These are phyloP conservation scores for Zea mays DNA, from an alignment of 176 grass and related monocot genomes.

Conservation along the genomic window Zm-B73-REFERENCE-NAM-5.0 NC_050101.1:179470501-179471000, in stretches of 20 bases:
- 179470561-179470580: neutral
- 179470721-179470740: constrained; percentile 43
- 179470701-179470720: constrained; percentile 38
- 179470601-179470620: constrained; percentile 79
- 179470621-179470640: constrained; percentile 77
- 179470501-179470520: constrained; percentile 42
- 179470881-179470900: constrained; percentile 57
- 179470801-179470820: constrained; percentile 47
- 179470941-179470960: constrained; percentile 29
- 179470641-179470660: constrained; percentile 73
- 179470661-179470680: constrained; percentile 46
- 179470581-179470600: constrained; percentile 56
- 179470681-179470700: constrained; percentile 42
- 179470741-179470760: constrained; percentile 33
- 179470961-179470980: constrained; percentile 49
- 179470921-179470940: constrained; percentile 49
- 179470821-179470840: constrained; percentile 82
- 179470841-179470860: constrained; percentile 64
- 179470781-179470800: constrained; percentile 44
- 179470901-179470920: constrained; percentile 45
- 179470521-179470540: constrained; percentile 15
- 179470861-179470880: constrained; percentile 62
- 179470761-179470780: constrained; percentile 53
- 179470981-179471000: constrained; percentile 53
- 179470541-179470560: constrained; percentile 8